A percentile compares a stretch with the other conserved stretches of the same genome.
These are phyloP conservation scores for Deuterostichococcus epilithicus DNA, from an alignment of 139 green algal species.

Conservation along the genomic window DNA sequence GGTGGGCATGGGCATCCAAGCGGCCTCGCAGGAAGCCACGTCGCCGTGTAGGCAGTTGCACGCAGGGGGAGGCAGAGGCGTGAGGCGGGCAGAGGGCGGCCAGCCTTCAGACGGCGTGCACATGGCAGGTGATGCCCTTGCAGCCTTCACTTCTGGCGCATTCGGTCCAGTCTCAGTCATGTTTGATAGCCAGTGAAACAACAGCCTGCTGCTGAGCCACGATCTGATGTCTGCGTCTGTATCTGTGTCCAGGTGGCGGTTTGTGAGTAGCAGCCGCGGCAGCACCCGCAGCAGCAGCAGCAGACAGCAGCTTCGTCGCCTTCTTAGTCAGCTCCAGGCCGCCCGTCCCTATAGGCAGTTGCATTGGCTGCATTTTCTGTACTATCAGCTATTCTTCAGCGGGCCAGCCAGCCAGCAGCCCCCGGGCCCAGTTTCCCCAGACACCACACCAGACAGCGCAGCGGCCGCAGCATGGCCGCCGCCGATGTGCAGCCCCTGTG, in stretches of 20 bases:
- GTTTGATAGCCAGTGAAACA: neutral
- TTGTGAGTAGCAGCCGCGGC: neutral
- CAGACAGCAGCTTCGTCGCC: neutral
- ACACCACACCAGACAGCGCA: no score
- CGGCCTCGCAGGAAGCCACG: neutral
- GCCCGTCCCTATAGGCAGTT: no score
- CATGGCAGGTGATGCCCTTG: neutral
- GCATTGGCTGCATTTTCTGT: neutral
- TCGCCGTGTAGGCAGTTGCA: neutral
- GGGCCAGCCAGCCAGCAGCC: no score
- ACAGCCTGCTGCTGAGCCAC: neutral
- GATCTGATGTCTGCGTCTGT: neutral
- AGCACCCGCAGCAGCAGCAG: neutral
- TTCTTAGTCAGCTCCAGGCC: neutral
- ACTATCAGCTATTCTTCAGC: neutral
- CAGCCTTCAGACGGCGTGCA: slow-evolving; percentile 13
- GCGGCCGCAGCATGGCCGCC: neutral
- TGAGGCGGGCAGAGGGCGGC: slow-evolving; percentile 14
- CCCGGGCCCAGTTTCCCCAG: no score
- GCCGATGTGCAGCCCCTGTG: slow-evolving; percentile 19
- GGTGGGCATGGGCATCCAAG: neutral
- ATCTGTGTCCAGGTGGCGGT: neutral
- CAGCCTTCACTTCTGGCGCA: no score
- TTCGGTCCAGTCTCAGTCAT: no score
- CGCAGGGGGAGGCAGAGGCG: slow-evolving; percentile 11